Conservation (phyloP, 2,329 filamentous ascomycete genomes). For the Sphaerulina musiva region DNA sequence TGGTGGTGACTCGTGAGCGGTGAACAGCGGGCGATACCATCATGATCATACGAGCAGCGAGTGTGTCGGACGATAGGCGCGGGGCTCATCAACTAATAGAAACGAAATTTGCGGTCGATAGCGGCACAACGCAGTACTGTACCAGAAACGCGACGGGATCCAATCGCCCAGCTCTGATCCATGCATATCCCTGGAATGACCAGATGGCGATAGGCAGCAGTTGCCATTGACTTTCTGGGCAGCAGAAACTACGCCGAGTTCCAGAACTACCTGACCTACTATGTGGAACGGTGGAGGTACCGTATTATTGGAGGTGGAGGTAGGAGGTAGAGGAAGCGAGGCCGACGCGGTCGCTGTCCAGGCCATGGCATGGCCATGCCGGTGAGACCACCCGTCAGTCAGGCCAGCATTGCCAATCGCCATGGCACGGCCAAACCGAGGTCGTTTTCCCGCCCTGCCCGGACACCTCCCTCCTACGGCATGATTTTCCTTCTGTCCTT, state of each 20-base stretch:
- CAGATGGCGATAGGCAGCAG: slow-evolving; percentile 6
- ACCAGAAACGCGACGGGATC: background rate
- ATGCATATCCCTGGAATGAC: slow-evolving; percentile 3
- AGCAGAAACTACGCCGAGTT: background rate
- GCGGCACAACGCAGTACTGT: background rate
- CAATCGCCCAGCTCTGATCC: background rate
- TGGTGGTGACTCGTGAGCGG: slow-evolving; percentile 3
- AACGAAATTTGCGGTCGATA: slow-evolving; percentile 5
- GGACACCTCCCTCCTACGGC: no score
- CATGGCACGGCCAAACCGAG: background rate
- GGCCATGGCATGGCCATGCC: no score
- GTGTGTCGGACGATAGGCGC: slow-evolving; percentile 7
- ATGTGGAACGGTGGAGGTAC: no score
- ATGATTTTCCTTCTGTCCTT: background rate
- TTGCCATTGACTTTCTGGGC: slow-evolving; percentile 1
- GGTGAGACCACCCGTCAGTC: no score
- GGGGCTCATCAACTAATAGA: slow-evolving; percentile 9
- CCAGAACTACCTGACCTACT: no score
- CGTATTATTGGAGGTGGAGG: no score
- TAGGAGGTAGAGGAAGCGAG: no score
- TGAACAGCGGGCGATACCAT: slow-evolving; percentile 2
- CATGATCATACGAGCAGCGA: background rate
- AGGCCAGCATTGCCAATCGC: no score
- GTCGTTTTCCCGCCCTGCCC: background rate
- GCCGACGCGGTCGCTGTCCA: no score